A percentile compares a stretch with the other conserved stretches of the same genome.
These are phyloP conservation scores for Citrus unshiu DNA, from an alignment of 345 rosid species.

Conservation along the genomic window DNA sequence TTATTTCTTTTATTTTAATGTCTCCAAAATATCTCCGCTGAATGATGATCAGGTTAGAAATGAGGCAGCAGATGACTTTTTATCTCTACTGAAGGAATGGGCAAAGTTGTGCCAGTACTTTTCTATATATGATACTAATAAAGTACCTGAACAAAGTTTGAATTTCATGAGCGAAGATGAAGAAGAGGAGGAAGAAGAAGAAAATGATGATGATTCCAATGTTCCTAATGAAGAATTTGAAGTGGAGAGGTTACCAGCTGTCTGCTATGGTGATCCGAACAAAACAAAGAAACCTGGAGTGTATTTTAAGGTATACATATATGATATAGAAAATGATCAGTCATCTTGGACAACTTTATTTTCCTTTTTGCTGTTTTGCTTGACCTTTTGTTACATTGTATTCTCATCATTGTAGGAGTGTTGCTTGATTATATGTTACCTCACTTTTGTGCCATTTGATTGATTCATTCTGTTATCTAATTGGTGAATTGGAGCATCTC, in stretches of 20 bases:
- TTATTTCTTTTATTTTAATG: background rate
- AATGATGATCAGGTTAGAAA: constrained; percentile 17
- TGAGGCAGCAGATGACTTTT: constrained; percentile 25
- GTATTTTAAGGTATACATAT: constrained; percentile 17
- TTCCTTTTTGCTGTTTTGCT: background rate
- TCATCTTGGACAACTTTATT: background rate
- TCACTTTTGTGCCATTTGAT: background rate
- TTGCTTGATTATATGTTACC: background rate
- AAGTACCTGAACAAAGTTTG: background rate
- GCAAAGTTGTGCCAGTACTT: constrained; percentile 13
- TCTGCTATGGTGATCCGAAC: constrained; percentile 24
- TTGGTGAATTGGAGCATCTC: too few species aligned
- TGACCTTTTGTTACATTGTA: background rate
- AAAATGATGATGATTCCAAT: background rate
- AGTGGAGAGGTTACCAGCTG: constrained; percentile 8
- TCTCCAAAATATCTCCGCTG: background rate
- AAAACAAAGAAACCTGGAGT: constrained; percentile 4
- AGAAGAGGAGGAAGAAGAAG: background rate
- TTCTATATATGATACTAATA: background rate
- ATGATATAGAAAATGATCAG: background rate
- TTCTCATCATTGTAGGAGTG: background rate
- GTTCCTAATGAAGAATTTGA: constrained; percentile 20
- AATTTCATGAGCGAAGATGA: background rate
- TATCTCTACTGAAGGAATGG: constrained; percentile 22
- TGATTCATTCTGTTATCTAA: too few species aligned